Conservation (phyloP, 1,284 basidiomycete species). For the Malassezia obtusa region DNA sequence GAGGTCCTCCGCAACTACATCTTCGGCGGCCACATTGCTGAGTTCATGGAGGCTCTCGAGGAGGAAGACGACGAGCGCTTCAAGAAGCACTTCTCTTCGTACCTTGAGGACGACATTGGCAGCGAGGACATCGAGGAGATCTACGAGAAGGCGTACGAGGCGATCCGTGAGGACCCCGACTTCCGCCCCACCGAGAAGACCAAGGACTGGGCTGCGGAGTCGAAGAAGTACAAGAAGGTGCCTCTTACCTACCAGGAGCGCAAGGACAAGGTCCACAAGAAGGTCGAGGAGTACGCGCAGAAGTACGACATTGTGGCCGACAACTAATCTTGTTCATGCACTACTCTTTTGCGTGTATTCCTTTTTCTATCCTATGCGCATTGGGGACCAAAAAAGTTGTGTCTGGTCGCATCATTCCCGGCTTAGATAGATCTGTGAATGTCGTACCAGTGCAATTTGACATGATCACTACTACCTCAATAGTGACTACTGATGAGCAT, state of each 20-base stretch:
- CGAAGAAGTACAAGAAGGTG: conserved; percentile 61
- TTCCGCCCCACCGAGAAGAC: conserved; percentile 87
- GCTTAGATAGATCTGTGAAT: conserved; percentile 1
- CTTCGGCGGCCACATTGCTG: conserved; percentile 91
- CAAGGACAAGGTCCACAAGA: conserved; percentile 41
- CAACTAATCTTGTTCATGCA: neutral
- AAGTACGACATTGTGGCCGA: conserved; percentile 12
- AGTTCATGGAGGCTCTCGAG: conserved; percentile 99
- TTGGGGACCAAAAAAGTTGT: neutral
- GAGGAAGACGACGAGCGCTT: conserved; percentile 99
- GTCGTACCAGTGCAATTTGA: conserved; percentile 9
- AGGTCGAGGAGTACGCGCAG: conserved; percentile 39
- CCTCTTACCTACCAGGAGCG: conserved; percentile 67
- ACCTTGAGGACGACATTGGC: conserved; percentile 88
- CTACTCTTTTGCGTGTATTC: neutral
- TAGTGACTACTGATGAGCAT: too few relatives aligned
- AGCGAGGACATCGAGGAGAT: conserved; percentile 98
- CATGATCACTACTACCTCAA: conserved; percentile 5
- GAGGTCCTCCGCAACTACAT: conserved; percentile 97
- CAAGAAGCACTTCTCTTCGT: conserved; percentile 95
- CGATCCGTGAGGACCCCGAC: conserved; percentile 86
- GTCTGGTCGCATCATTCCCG: neutral
- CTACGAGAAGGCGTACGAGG: conserved; percentile 65
- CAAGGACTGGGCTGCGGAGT: conserved; percentile 84
- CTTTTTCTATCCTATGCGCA: neutral